Evolutionary conservation across 2,329 filamentous ascomycete species (phyloP), one percentile per base, ranked within the genome.

Genomic region (Coniochaeta ligniaria): DNA sequence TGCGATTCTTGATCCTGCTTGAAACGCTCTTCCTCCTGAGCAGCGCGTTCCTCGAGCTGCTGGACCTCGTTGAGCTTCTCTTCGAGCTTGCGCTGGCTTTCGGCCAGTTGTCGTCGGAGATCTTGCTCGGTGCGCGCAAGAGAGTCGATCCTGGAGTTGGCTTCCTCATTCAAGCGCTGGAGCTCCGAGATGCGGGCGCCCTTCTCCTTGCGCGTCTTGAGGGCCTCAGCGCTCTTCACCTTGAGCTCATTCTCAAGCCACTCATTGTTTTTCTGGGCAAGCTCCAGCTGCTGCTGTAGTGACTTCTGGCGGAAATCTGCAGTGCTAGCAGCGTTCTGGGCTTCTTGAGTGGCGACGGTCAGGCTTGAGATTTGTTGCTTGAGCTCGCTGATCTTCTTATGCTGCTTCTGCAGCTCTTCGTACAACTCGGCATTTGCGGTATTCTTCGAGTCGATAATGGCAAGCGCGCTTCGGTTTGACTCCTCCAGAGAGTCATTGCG

Each of bases 141-240:
- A 11, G 89, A 83, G 60, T 96, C 92, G 59, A 92, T 83, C 35
- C 84, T 88, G 22, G 90, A 88, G 64, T 83, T 87, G 52, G 89
- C 86, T 66, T 99, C 95, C 66, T 98, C 94, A 66, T 94, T 90
- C 63, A 90, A 85, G 59, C 92, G 90, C 74, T 97, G 91, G 31
- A 99, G 84, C 69, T 96, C 91, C 9, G 92, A 85, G 67, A 98
- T 91, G 43, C 91, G 89, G 1, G 92, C 88, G 64, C 91, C 91
- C 80, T 97, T 98, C 72, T 99, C 95, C 71, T 96, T 98, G 64
- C 95, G 87, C 74, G 90, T 94, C 70, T 93, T 96, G 66, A 94
- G 84, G 56, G 92, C 87, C 71, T 99, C 95, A 9, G 88, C 85
- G 63, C 85, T 88, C 76, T 96, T 96, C 0, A 91, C 93, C 78